Percentiles rank a stretch among this genome's conserved stretches.
Conservation (phyloP, 2,329 filamentous ascomycete species). For the Coleophoma cylindrospora region DNA sequence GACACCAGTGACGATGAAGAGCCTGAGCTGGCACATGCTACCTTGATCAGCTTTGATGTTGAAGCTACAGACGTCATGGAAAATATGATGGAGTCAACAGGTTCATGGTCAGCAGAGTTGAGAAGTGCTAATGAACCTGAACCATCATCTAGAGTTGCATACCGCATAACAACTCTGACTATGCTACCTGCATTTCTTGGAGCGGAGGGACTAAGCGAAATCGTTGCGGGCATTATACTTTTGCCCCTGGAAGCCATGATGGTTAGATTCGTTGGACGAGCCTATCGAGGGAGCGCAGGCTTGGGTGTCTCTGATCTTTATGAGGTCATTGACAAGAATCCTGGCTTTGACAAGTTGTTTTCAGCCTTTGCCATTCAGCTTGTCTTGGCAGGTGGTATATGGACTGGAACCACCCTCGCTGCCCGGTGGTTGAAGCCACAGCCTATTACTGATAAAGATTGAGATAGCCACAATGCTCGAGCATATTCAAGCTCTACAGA, state of each 20-base stretch:
- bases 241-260: constrained; percentile 25
- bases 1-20: constrained; percentile 24
- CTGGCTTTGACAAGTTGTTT: constrained; percentile 15
- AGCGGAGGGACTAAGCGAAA: constrained; percentile 23
- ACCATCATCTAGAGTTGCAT: constrained; percentile 14
- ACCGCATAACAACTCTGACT: constrained; percentile 26
- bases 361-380: constrained; percentile 18
- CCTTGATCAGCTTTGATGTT: constrained; percentile 28
- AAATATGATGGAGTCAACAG: constrained; percentile 9
- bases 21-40: constrained; percentile 22
- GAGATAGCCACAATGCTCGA: too few relatives aligned
- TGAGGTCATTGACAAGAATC: constrained; percentile 5
- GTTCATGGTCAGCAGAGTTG: constrained; percentile 27
- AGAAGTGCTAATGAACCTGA: constrained; percentile 25
- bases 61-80: constrained; percentile 22
- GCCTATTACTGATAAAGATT: too few relatives aligned
- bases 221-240: constrained; percentile 18
- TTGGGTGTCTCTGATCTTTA: constrained; percentile 15
- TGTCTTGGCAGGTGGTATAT: constrained; percentile 18
- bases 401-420: constrained; percentile 19
- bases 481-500: too few relatives aligned
- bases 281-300: constrained; percentile 15
- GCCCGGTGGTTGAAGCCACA: constrained; percentile 5
- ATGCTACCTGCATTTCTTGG: constrained; percentile 26
- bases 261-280: constrained; percentile 22